Evolutionary conservation across 768 basidiomycete genomes (phyloP).

Genomic region (Suillus spraguei): DNA sequence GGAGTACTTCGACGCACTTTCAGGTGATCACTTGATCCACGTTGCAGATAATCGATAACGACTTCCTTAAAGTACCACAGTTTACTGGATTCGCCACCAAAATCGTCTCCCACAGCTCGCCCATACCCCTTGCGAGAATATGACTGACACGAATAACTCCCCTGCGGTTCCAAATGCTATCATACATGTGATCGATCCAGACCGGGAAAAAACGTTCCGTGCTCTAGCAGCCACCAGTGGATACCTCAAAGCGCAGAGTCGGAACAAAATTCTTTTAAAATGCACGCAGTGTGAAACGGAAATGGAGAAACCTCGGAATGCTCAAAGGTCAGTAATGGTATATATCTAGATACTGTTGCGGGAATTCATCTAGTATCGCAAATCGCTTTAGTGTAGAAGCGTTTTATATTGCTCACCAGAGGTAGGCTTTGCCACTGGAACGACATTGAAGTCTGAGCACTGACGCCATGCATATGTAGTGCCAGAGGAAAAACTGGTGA

Average conservation of each 20-base stretch:
- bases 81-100: not conserved
- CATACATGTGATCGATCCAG: not conserved
- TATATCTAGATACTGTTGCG: not conserved
- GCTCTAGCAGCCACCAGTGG: not conserved
- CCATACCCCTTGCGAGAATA: not conserved
- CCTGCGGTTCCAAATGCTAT: not conserved
- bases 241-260: not conserved
- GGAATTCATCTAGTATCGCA: not conserved
- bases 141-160: not conserved
- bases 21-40: not conserved
- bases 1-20: not conserved
- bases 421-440: not conserved
- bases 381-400: not conserved
- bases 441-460: too few relatives aligned
- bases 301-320: conserved; percentile 3
- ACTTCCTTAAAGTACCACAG: not conserved
- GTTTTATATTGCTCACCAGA: not conserved
- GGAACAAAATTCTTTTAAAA: not conserved
- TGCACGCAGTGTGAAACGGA: not conserved
- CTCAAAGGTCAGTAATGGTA: not conserved
- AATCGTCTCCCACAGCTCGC: not conserved
- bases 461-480: not conserved
- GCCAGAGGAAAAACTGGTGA: conserved; percentile 1
- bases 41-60: not conserved
- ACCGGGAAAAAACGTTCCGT: not conserved